Percentiles rank a stretch among this genome's conserved stretches.
Evolutionary conservation across 495 filamentous ascomycete genomes (phyloP).

Genomic region (Thozetella sp.): DNA sequence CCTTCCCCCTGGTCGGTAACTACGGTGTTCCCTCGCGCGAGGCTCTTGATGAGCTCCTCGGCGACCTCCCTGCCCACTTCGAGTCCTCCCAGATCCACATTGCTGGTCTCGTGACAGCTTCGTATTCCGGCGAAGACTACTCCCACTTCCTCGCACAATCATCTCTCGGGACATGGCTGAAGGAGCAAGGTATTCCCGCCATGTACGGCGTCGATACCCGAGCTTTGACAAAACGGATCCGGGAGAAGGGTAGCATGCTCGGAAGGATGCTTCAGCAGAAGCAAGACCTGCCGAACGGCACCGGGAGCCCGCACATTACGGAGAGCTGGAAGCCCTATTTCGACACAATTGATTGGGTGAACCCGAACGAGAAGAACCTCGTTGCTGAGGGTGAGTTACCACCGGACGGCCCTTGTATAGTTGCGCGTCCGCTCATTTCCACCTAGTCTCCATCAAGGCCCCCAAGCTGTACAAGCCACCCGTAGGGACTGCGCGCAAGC

Average conservation of each 20-base stretch:
- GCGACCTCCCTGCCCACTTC: slow-evolving; percentile 86
- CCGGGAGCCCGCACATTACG: slow-evolving; percentile 24
- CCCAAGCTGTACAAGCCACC: slow-evolving; percentile 80
- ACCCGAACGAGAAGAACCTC: slow-evolving; percentile 90
- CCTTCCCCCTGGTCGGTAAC: slow-evolving; percentile 89
- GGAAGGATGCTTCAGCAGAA: slow-evolving; percentile 83
- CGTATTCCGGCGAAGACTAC: slow-evolving; percentile 91
- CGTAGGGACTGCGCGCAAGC: slow-evolving; percentile 64
- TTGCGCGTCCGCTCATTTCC: slow-evolving; percentile 27
- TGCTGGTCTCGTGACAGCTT: slow-evolving; percentile 83
- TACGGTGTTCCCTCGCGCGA: slow-evolving; percentile 92
- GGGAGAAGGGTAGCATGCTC: slow-evolving; percentile 94
- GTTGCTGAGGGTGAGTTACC: slow-evolving; percentile 83
- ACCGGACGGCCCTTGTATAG: slow-evolving; percentile 1
- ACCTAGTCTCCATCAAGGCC: slow-evolving; percentile 79
- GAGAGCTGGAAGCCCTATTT: slow-evolving; percentile 67
- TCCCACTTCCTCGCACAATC: slow-evolving; percentile 90
- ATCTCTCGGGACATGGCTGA: slow-evolving; percentile 91
- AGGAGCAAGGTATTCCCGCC: slow-evolving; percentile 93
- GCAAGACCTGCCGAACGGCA: slow-evolving; percentile 47
- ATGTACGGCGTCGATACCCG: slow-evolving; percentile 96
- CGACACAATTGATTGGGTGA: slow-evolving; percentile 80
- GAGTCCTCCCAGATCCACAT: slow-evolving; percentile 91
- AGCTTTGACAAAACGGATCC: slow-evolving; percentile 89
- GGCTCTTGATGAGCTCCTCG: slow-evolving; percentile 76